These are phyloP conservation scores for Peronospora belbahrii DNA, from an alignment of 352 stramenopile genomes.

Conservation along the genomic window DNA sequence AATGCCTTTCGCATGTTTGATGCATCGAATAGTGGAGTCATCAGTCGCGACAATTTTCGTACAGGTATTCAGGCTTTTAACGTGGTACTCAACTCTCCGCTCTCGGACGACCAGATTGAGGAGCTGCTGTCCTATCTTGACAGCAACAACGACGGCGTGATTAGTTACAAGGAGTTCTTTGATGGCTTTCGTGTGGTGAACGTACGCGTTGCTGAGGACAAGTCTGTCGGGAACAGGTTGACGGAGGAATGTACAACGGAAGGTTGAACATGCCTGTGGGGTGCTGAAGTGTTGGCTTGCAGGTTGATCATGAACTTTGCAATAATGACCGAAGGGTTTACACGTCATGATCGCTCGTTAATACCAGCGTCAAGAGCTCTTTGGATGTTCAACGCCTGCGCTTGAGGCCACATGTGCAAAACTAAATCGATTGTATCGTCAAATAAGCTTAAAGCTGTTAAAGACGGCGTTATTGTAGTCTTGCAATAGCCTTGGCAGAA, in stretches of 20 bases:
- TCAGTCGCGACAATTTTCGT: slow-evolving; percentile 83
- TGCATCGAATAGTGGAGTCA: slow-evolving; percentile 66
- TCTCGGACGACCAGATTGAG: slow-evolving; percentile 90
- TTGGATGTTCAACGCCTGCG: slow-evolving; percentile 15
- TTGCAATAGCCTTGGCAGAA: too few relatives aligned
- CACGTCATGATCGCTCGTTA: neutral
- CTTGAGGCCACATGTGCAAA: too few relatives aligned
- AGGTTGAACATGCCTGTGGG: slow-evolving; percentile 1
- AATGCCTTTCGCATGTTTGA: slow-evolving; percentile 91
- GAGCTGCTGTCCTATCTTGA: slow-evolving; percentile 84
- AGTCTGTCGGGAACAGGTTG: slow-evolving; percentile 10
- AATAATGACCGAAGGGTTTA: slow-evolving; percentile 14
- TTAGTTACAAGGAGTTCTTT: slow-evolving; percentile 93
- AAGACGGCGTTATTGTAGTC: too few relatives aligned
- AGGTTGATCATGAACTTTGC: neutral
- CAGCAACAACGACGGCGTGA: slow-evolving; percentile 84
- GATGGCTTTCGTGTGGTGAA: slow-evolving; percentile 86
- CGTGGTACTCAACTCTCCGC: slow-evolving; percentile 81
- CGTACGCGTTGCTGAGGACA: slow-evolving; percentile 47
- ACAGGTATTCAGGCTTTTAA: slow-evolving; percentile 83
- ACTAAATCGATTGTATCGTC: too few relatives aligned
- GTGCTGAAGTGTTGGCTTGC: slow-evolving; percentile 7
- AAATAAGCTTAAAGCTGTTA: too few relatives aligned
- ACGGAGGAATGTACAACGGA: neutral
- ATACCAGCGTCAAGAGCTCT: too few relatives aligned